Evolutionary conservation across 805 yeast genomes (phyloP).

Genomic region (Ogataea henricii): DNA sequence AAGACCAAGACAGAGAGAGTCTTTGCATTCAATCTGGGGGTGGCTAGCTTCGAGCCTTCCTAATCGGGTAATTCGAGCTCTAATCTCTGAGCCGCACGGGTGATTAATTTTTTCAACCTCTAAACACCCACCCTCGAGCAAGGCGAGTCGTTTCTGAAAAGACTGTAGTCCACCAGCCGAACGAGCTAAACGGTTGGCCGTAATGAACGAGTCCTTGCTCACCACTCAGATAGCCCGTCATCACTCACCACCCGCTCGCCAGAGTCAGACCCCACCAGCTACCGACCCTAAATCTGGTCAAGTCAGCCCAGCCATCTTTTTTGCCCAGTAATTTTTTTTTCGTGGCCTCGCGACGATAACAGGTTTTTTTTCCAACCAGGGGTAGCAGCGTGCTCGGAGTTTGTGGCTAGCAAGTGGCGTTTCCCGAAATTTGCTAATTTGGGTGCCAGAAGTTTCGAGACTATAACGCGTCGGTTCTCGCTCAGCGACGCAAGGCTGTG

Average conservation of each 20-base stretch:
- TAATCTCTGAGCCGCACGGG: constrained; percentile 4
- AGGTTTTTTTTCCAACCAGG: not conserved
- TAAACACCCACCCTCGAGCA: too few species aligned
- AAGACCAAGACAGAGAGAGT: not conserved
- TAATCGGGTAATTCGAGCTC: not conserved
- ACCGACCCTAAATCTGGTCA: too few species aligned
- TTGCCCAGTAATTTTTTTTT: not conserved
- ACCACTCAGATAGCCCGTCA: too few species aligned
- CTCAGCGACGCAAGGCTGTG: not conserved
- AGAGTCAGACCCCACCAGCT: too few species aligned
- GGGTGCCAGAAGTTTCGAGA: too few species aligned
- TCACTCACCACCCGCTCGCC: too few species aligned
- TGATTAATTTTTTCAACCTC: too few species aligned
- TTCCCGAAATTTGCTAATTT: not conserved
- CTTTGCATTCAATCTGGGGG: constrained; percentile 1
- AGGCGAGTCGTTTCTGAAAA: too few species aligned
- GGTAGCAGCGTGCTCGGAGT: constrained; percentile 2
- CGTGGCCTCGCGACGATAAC: not conserved
- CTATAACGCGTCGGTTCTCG: not conserved
- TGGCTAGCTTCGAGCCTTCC: constrained; percentile 1
- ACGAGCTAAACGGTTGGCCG: too few species aligned
- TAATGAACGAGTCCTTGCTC: too few species aligned
- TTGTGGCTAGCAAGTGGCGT: not conserved
- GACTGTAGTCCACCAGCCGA: too few species aligned
- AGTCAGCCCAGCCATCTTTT: constrained; percentile 4